These are phyloP conservation scores for Acanthochlamys bracteata DNA, from an alignment of 106 monocot species.

Conservation along the genomic window DNA sequence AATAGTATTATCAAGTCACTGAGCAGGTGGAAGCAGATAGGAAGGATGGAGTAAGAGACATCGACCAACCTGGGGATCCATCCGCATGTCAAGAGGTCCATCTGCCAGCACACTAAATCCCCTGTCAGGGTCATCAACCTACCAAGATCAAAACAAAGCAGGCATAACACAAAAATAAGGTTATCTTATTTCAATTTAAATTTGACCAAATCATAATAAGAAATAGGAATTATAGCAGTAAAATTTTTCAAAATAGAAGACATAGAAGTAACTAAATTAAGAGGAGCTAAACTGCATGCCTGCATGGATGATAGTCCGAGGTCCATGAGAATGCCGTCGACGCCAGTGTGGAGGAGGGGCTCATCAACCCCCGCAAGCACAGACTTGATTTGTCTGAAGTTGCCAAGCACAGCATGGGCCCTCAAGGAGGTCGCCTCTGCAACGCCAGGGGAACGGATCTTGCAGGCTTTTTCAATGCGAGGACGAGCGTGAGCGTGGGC, in stretches of 20 bases:
- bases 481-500: constrained; percentile 41
- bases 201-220: no score
- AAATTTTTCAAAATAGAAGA: no score
- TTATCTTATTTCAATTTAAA: no score
- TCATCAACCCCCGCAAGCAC: constrained; percentile 37
- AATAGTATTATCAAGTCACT: no score
- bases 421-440: constrained; percentile 15
- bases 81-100: constrained; percentile 95
- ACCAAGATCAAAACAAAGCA: no score
- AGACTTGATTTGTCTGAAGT: constrained; percentile 76
- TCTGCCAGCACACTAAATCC: constrained; percentile 80
- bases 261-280: no score
- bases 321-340: constrained; percentile 90
- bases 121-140: constrained; percentile 65
- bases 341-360: constrained; percentile 16
- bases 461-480: constrained; percentile 35
- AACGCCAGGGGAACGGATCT: constrained; percentile 12
- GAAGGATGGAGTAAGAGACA: not conserved
- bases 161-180: no score
- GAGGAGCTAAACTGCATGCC: no score
- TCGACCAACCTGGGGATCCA: constrained; percentile 72
- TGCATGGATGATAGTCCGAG: constrained; percentile 99
- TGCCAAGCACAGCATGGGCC: constrained; percentile 45
- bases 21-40: no score
- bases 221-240: no score